These are phyloP conservation scores for Seminavis robusta DNA, from an alignment of 108 stramenopile species.

Conservation along the genomic window DNA sequence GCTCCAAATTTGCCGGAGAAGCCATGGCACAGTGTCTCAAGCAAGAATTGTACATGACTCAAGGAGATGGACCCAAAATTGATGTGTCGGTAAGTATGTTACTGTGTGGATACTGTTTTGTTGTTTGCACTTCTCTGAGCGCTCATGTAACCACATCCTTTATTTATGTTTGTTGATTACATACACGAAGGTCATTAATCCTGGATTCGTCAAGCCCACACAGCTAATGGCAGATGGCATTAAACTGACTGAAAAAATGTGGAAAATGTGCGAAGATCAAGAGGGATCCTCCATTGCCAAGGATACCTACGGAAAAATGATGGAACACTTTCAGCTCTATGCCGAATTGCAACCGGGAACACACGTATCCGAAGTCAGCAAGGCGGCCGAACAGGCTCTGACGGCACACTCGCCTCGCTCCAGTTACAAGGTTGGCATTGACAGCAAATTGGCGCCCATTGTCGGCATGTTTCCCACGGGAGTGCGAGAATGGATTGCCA, in stretches of 20 bases:
- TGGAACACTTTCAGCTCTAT: conserved; percentile 29
- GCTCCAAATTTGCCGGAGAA: conserved; percentile 33
- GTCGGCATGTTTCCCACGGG: conserved; percentile 43
- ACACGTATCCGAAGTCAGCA: conserved; percentile 25
- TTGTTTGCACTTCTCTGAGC: no score
- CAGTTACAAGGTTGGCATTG: conserved; percentile 36
- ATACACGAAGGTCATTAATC: no score
- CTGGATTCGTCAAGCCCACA: conserved; percentile 40
- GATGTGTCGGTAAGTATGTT: conserved; percentile 19
- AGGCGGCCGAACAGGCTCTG: conserved; percentile 29
- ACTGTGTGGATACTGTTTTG: no score
- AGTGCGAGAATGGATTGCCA: conserved; percentile 22
- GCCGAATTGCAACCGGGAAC: conserved; percentile 31
- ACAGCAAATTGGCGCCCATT: conserved; percentile 32
- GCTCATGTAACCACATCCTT: no score
- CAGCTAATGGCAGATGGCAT: conserved; percentile 35
- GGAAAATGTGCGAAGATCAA: conserved; percentile 16
- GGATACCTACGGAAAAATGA: conserved; percentile 30
- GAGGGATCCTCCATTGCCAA: conserved; percentile 14
- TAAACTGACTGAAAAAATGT: conserved; percentile 29
- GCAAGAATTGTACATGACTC: conserved; percentile 30
- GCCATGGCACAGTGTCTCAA: conserved; percentile 20
- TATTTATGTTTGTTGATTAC: no score
- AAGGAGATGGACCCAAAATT: conserved; percentile 13
- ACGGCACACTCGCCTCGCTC: conserved; percentile 10